Percentiles rank a stretch among this genome's conserved stretches.
Conservation (phyloP, 306 rosid species). For the Lathyrus sativus region DNA sequence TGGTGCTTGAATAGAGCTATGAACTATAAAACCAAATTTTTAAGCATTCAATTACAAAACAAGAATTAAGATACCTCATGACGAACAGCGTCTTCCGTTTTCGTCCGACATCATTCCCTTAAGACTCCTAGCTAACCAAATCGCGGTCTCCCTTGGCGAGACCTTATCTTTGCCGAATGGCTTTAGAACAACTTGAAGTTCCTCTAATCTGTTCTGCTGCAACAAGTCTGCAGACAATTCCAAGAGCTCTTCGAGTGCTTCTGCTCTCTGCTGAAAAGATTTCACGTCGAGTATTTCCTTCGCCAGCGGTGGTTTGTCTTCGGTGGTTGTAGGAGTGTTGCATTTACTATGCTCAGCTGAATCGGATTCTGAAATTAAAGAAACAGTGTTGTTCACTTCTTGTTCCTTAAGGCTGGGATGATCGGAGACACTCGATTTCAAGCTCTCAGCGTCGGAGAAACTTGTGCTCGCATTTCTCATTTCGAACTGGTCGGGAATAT, state of each 20-base stretch:
- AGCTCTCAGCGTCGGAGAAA: slow-evolving; percentile 54
- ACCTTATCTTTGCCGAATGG: slow-evolving; percentile 97
- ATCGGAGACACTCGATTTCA: slow-evolving; percentile 52
- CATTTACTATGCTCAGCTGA: slow-evolving; percentile 53
- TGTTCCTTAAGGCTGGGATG: slow-evolving; percentile 53
- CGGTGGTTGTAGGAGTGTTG: slow-evolving; percentile 44
- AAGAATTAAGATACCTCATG: slow-evolving; percentile 43
- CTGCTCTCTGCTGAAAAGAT: slow-evolving; percentile 94
- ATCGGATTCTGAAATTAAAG: slow-evolving; percentile 51
- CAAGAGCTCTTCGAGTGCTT: slow-evolving; percentile 94
- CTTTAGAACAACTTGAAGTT: slow-evolving; percentile 85
- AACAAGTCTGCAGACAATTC: slow-evolving; percentile 93
- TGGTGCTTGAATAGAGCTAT: slow-evolving; percentile 46
- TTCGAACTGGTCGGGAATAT: slow-evolving; percentile 57
- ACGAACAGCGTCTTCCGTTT: slow-evolving; percentile 54
- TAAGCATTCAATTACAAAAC: slow-evolving; percentile 36
- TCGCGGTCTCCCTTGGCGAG: slow-evolving; percentile 98
- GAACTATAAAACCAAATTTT: slow-evolving; percentile 41
- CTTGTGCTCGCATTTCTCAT: slow-evolving; percentile 41
- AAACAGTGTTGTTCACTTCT: slow-evolving; percentile 44
- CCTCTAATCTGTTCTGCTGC: slow-evolving; percentile 85
- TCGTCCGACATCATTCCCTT: slow-evolving; percentile 96
- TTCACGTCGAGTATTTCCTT: slow-evolving; percentile 77
- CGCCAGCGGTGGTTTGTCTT: slow-evolving; percentile 72
- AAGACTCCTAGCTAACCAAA: slow-evolving; percentile 96